A percentile compares a stretch with the other conserved stretches of the same genome.
phyloP scores from a whole-genome alignment of 257 asterid species.

The Penstemon barbatus region DNA sequence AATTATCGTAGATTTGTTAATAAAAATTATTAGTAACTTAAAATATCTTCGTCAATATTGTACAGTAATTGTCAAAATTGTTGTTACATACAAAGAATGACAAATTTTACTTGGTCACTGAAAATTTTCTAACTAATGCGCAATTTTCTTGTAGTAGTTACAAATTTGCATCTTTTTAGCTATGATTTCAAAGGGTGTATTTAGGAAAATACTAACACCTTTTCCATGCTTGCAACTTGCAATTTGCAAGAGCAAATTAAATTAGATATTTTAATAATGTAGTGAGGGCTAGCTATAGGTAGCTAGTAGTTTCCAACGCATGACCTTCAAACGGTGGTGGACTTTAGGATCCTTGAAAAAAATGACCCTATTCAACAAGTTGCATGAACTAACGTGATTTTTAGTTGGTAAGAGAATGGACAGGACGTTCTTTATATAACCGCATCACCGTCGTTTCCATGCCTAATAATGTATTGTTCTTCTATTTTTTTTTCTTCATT shows the following conservation, averaged over 20 bases:
- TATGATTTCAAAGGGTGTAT: not conserved
- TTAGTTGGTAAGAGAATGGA: slow-evolving; percentile 38
- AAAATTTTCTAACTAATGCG: no score
- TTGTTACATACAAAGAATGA: no score
- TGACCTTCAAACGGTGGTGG: not conserved
- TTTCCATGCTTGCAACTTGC: not conserved
- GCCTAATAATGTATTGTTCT: slow-evolving; percentile 28
- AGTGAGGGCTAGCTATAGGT: not conserved
- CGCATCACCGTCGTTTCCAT: slow-evolving; percentile 36
- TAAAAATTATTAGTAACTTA: no score
- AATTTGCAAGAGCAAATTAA: not conserved
- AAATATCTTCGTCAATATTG: no score
- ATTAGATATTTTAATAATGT: not conserved
- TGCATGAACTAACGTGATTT: slow-evolving; percentile 26
- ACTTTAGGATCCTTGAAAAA: slow-evolving; percentile 1
- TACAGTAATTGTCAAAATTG: no score
- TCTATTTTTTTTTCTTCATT: not conserved
- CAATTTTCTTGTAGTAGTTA: no score
- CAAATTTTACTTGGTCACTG: no score
- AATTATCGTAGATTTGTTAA: no score
- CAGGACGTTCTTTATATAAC: slow-evolving; percentile 34
- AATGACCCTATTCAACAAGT: slow-evolving; percentile 27
- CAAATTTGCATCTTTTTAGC: not conserved
- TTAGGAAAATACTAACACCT: not conserved
- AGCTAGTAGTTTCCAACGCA: not conserved